Evolutionary conservation across 805 yeast species (phyloP).

Genomic region (Metschnikowia santaceciliae): DNA sequence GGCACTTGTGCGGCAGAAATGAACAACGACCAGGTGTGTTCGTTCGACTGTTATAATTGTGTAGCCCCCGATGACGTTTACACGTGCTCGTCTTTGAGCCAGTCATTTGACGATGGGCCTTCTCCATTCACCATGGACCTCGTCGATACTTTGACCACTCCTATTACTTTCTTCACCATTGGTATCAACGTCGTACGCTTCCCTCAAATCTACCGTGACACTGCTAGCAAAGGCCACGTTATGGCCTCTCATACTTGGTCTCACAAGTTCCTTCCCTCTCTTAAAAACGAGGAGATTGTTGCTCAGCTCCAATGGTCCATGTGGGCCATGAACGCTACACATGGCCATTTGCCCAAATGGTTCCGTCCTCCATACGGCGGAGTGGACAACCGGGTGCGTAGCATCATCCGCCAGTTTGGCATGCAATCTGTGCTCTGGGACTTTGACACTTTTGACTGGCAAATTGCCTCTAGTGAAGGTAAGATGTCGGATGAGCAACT

Average conservation of each 20-base stretch:
- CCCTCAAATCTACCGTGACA: slow-evolving; percentile 66
- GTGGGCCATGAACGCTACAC: slow-evolving; percentile 98
- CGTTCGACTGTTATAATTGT: slow-evolving; percentile 85
- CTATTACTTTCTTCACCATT: slow-evolving; percentile 78
- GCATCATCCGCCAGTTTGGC: slow-evolving; percentile 78
- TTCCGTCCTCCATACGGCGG: slow-evolving; percentile 98
- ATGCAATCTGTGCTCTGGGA: slow-evolving; percentile 90
- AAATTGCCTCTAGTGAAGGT: slow-evolving; percentile 36
- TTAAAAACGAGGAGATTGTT: slow-evolving; percentile 73
- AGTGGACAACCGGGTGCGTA: slow-evolving; percentile 78
- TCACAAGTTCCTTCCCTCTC: slow-evolving; percentile 75
- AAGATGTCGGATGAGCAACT: slow-evolving; percentile 53
- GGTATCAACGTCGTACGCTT: slow-evolving; percentile 75
- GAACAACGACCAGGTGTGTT: slow-evolving; percentile 49
- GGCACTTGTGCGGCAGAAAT: slow-evolving; percentile 55
- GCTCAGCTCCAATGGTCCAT: slow-evolving; percentile 94
- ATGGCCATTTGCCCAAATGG: slow-evolving; percentile 82
- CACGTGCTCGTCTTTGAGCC: slow-evolving; percentile 72
- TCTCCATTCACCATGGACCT: slow-evolving; percentile 63
- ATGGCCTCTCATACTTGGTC: slow-evolving; percentile 92
- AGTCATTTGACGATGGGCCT: slow-evolving; percentile 96
- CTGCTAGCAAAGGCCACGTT: slow-evolving; percentile 64
- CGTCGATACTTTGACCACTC: slow-evolving; percentile 44
- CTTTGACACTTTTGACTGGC: slow-evolving; percentile 90
- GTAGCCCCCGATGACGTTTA: slow-evolving; percentile 69